Evolutionary conservation across 148 eudicot species (phyloP), one percentile per base, ranked within the genome.

Genomic region (Cornus florida): DNA sequence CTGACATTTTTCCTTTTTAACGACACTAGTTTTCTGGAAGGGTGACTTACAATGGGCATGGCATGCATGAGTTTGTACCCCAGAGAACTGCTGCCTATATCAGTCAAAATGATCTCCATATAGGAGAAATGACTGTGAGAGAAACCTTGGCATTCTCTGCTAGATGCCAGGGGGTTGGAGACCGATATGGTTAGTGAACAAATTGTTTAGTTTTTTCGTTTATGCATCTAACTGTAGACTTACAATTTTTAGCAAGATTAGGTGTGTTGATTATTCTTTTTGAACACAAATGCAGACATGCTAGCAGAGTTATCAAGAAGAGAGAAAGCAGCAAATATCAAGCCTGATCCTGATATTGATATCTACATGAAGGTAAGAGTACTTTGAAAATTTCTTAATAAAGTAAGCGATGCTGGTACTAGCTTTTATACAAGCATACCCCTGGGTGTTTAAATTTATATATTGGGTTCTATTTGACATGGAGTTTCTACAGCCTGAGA

Each of bases 301-400:
- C 77, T 87, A 38, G 31, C 82, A 53, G 86, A 87, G 19, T 71
- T 87, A 28, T 53, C 80, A 6, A 82, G 87, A 75, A 80, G 83
- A 84, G 89, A 87, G 60, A 87, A 87, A 81, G 73, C 80, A 9
- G 71, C 46, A 43, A 65, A 82, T 3, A 75, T 78, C 35, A 80
- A 77, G 77, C 87, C 87, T 60, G 87, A 87, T 76, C 86, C 84
- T 22, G 84, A 77, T 53, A 62, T 84, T 39, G 90, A 87, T 68
- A 70, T 81, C 19, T 74, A 77, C 35, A 78, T 87, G 83, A 87
- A 87, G 84, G 87, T 87, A 78, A 20, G 19, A 53, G 12, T 53
- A 11, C 59, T 53, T 53, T 53, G 17, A 53, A 11, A 53, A 0
- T 13, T 16, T 53, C 3, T 53, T 7, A 53, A 53, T 19, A 11